Conservation (phyloP, 108 stramenopile genomes). For the Cyclotella choctawhatcheeana region DNA sequence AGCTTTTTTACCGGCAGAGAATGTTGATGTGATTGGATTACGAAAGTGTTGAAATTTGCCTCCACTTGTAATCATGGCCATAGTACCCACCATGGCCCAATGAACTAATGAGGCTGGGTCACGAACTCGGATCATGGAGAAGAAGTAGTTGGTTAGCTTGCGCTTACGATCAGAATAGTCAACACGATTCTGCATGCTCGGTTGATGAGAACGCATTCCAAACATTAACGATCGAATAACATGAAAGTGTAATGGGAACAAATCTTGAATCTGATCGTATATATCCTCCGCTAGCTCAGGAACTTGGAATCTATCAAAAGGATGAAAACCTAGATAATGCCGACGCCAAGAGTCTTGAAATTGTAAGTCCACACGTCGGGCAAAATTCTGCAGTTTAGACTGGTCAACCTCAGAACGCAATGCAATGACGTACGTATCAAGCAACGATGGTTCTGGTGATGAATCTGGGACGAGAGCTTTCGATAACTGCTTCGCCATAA, state of each 20-base stretch:
- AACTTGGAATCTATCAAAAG: not conserved
- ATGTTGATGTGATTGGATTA: not conserved
- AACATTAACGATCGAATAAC: not conserved
- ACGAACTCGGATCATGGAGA: not conserved
- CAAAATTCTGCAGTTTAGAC: not conserved
- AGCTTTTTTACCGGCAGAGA: not conserved
- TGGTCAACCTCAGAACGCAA: not conserved
- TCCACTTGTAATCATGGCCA: conserved; percentile 1
- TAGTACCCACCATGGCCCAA: conserved; percentile 14
- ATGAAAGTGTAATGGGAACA: not conserved
- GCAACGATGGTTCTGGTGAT: not conserved
- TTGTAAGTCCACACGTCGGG: not conserved
- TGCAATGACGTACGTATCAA: not conserved
- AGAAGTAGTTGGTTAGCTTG: not conserved
- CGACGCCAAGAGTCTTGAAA: not conserved
- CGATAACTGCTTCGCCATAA: not conserved
- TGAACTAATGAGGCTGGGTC: not conserved
- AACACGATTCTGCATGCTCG: not conserved
- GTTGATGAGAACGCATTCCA: not conserved
- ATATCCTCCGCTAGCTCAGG: not conserved
- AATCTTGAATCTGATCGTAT: not conserved
- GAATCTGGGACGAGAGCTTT: not conserved
- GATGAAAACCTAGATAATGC: not conserved
- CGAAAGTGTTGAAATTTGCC: too few relatives aligned
- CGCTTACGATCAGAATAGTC: not conserved